phyloP scores from a whole-genome alignment of 495 filamentous ascomycete genomes.

The Penicillium antarcticum region DNA sequence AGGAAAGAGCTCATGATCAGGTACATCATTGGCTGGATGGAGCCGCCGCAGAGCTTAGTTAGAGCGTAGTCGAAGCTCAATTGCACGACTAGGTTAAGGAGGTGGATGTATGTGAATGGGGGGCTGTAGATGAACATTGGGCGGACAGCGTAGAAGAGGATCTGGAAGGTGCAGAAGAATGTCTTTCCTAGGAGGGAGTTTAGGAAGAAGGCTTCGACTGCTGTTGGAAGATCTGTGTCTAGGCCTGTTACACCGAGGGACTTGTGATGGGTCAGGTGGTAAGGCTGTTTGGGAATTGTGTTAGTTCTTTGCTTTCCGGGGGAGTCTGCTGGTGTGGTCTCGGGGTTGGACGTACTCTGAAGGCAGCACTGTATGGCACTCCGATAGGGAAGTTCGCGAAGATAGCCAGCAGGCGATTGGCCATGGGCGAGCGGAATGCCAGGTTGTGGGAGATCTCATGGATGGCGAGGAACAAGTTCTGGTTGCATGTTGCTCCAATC shows the following conservation, averaged over 20 bases:
- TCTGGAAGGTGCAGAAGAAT: slow-evolving; percentile 99
- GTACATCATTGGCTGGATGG: slow-evolving; percentile 65
- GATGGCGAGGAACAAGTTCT: slow-evolving; percentile 98
- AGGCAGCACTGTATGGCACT: slow-evolving; percentile 93
- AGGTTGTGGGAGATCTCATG: slow-evolving; percentile 99
- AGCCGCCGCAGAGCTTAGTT: slow-evolving; percentile 47
- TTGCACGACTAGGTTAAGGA: slow-evolving; percentile 74
- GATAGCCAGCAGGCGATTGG: slow-evolving; percentile 83
- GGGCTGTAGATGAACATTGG: slow-evolving; percentile 93
- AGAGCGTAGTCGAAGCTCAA: slow-evolving; percentile 73
- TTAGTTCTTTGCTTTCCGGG: not conserved
- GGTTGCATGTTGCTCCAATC: slow-evolving; percentile 93
- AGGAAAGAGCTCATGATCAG: slow-evolving; percentile 85
- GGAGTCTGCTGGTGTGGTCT: not conserved
- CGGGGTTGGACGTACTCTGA: slow-evolving; percentile 58
- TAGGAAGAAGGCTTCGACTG: slow-evolving; percentile 87
- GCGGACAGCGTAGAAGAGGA: slow-evolving; percentile 98
- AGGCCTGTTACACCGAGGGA: slow-evolving; percentile 94
- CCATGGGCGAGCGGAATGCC: slow-evolving; percentile 80
- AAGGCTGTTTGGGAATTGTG: slow-evolving; percentile 56
- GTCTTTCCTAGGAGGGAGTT: slow-evolving; percentile 96
- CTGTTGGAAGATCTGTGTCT: slow-evolving; percentile 93
- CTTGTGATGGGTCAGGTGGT: slow-evolving; percentile 99
- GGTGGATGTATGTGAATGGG: slow-evolving; percentile 81
- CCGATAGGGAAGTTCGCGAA: slow-evolving; percentile 96